Evolutionary conservation across 768 basidiomycete species (phyloP), one percentile per base, ranked within the genome.

Genomic region (Naematelia aurantialba): DNA sequence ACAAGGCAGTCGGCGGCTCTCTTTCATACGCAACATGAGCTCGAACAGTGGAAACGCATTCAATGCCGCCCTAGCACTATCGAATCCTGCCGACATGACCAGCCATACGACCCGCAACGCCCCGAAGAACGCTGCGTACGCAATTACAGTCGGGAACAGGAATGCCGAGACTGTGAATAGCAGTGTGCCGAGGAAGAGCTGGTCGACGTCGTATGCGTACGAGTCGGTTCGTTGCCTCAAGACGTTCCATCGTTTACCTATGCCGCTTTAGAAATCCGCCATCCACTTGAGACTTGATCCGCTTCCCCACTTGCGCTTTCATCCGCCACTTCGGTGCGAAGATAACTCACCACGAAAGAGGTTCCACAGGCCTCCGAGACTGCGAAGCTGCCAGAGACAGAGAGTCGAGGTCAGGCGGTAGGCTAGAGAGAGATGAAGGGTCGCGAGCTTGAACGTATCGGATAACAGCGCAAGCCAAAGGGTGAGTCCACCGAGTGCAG

Each of bases 41-140:
- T 87, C 87, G 74, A 97, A 97, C 2, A 98, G 79, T 1, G 94
- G 92, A 63, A 96, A 96, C 63, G 91, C 87, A 62, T 96, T 93
- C 81, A 98, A 83, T 63, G 91, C 85, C 0, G 85, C 86, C 22
- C 92, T 79, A 1, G 82, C 76, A 0, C 83, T 84, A 64, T 88
- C 85, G 27, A 91, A 76, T 5, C 73, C 72, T 0, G 19, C 19
- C n/a, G 21, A 47, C 21, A 47, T 21, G 21, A 5, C 19, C n/a
- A 47, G 25, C 10, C n/a, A 8, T 11, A 21, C 17, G 17, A 2
- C 56, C 85, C 91, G 72, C 79, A 81, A 81, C 13, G 71, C 63
- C 5, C 87, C 87, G 63, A 97, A 97, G 3, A 93, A 79, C 0
- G 84, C 78, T 65, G 96, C 91, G 75, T 96, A 99, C 0, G 86